phyloP scores from a whole-genome alignment of 148 eudicot species.

The Nyssa sinensis region DNA sequence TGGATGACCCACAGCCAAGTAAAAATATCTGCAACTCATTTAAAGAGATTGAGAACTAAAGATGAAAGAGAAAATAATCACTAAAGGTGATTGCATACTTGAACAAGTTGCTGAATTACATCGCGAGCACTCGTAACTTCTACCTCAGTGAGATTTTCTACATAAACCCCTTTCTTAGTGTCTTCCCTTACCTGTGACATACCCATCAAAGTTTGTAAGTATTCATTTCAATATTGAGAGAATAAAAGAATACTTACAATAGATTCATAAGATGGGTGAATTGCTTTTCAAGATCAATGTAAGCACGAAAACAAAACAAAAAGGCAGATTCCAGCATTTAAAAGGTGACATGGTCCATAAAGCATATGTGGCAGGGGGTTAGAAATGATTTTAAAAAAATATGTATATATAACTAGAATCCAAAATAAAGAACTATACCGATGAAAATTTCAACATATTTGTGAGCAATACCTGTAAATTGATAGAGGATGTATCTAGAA shows the following conservation, averaged over 20 bases:
- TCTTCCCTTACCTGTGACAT: slow-evolving; percentile 82
- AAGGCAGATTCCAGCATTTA: background rate
- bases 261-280: too few species aligned
- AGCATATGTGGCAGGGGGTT: background rate
- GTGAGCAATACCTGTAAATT: slow-evolving; percentile 70
- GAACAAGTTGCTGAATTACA: slow-evolving; percentile 86
- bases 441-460: background rate
- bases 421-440: background rate
- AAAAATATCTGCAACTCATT: background rate
- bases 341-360: background rate
- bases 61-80: background rate
- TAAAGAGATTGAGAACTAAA: background rate
- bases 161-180: slow-evolving; percentile 87
- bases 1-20: background rate
- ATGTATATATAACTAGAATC: background rate
- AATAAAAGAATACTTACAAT: too few species aligned
- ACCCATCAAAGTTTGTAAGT: background rate
- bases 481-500: slow-evolving; percentile 73
- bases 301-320: background rate
- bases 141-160: slow-evolving; percentile 81
- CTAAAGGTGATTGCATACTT: slow-evolving; percentile 39
- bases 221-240: background rate
- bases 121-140: slow-evolving; percentile 93
- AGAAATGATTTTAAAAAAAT: background rate
- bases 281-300: too few species aligned